These are phyloP conservation scores for Pistacia vera DNA, from an alignment of 345 rosid genomes.

Conservation along the genomic window DNA sequence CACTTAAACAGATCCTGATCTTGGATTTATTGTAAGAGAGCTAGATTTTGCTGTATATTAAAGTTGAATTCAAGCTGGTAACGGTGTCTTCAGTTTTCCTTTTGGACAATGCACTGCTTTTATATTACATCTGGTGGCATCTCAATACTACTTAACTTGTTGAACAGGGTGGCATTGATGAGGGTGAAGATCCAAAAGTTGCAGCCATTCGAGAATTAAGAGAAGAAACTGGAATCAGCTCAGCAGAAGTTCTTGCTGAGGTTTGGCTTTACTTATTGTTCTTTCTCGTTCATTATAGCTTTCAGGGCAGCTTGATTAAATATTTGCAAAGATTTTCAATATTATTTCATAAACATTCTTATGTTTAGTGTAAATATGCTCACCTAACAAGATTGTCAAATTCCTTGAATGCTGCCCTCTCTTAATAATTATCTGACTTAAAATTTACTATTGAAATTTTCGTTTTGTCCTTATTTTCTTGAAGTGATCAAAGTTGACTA, in stretches of 20 bases:
- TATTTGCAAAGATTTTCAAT: too few relatives aligned
- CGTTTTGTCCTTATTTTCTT: too few relatives aligned
- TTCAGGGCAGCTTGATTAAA: not conserved
- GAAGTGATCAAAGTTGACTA: too few relatives aligned
- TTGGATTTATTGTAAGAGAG: not conserved
- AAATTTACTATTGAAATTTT: too few relatives aligned
- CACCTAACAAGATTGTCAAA: too few relatives aligned
- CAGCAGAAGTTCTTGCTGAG: slow-evolving; percentile 84
- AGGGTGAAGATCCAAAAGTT: slow-evolving; percentile 79
- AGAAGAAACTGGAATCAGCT: slow-evolving; percentile 88
- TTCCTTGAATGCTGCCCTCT: too few relatives aligned
- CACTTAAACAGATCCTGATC: not conserved
- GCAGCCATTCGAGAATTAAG: slow-evolving; percentile 87
- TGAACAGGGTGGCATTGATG: slow-evolving; percentile 87
- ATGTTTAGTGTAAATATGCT: too few relatives aligned
- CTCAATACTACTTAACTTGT: slow-evolving; percentile 4
- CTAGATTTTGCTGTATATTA: not conserved
- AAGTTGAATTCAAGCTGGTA: not conserved
- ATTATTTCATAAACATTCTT: too few relatives aligned
- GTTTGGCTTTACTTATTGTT: slow-evolving; percentile 35
- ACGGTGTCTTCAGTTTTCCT: not conserved
- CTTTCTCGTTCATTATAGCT: not conserved
- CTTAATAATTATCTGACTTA: too few relatives aligned
- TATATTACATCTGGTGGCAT: not conserved
- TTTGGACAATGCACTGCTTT: not conserved